A percentile compares a stretch with the other conserved stretches of the same genome.
phyloP scores from a whole-genome alignment of 495 filamentous ascomycete species.

The Aspergillus coremiiformis region DNA sequence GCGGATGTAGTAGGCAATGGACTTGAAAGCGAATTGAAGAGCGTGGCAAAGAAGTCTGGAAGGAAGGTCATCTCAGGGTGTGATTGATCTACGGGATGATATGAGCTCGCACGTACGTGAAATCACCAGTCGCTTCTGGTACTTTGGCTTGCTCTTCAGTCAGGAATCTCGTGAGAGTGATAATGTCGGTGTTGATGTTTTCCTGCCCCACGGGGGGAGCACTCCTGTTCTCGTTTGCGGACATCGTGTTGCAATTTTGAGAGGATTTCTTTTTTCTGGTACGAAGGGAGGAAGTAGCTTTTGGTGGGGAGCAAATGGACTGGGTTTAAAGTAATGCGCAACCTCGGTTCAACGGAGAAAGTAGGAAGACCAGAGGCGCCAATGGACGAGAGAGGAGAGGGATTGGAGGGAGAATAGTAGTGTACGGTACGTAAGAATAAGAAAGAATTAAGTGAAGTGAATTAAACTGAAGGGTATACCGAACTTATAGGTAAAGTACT shows the following conservation, averaged over 20 bases:
- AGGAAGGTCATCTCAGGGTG: background rate
- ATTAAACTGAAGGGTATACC: too few species aligned
- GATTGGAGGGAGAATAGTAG: background rate
- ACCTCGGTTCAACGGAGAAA: constrained; percentile 30
- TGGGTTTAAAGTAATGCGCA: constrained; percentile 8
- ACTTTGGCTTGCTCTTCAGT: constrained; percentile 93
- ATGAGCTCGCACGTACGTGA: constrained; percentile 59
- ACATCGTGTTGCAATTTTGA: too few species aligned
- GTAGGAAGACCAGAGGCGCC: constrained; percentile 4
- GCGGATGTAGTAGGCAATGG: constrained; percentile 98
- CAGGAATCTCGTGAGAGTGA: constrained; percentile 90
- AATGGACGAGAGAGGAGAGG: background rate
- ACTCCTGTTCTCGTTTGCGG: constrained; percentile 26
- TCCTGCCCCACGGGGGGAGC: constrained; percentile 48
- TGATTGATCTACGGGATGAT: background rate
- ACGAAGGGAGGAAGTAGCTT: background rate
- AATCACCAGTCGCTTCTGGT: constrained; percentile 93
- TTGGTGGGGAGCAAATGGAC: constrained; percentile 1
- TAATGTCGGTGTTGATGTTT: constrained; percentile 88
- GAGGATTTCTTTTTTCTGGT: background rate
- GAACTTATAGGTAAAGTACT: too few species aligned
- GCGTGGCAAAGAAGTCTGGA: constrained; percentile 87
- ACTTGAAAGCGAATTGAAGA: constrained; percentile 98
- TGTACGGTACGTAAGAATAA: too few species aligned
- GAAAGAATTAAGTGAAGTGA: too few species aligned